Evolutionary conservation across 2,329 filamentous ascomycete species (phyloP), one percentile per base, ranked within the genome.

Genomic region (Xylariaceae sp.): DNA sequence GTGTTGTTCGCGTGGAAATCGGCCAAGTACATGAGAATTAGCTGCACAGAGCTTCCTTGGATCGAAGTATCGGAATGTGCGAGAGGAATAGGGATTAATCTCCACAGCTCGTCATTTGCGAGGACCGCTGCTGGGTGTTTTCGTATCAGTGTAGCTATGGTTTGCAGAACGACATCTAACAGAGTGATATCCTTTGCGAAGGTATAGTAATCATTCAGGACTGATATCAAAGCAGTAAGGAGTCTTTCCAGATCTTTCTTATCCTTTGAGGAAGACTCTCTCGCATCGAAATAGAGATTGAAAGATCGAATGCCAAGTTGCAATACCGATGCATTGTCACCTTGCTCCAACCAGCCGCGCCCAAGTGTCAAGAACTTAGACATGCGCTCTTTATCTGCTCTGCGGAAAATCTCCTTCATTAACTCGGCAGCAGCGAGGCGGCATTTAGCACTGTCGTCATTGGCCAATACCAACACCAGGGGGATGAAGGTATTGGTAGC

Each of bases 361-460:
- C 97, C 74, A 42, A 92, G 79, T 0, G 73, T 73, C 36, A 94
- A 72, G 65, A 96, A 91, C 43, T 81, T 86, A 56, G 84, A 81
- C 36, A 84, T 76, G 53, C 85, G 82, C 59, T 91, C 88, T 55
- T 81, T 80, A 65, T 93, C 88, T 2, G 91, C 86, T 62, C 86
- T 84, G 51, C 83, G 81, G 70, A 96, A 96, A 16, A 94, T 80
- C 63, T 89, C 86, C 64, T 88, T 90, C 51, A 97, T 75, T 42
- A 99, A 74, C 51, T 87, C 83, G 42, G 84, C 87, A 0, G 92
- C 91, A 69, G 93, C 86, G 55, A 91, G 82, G 31, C 89, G 85
- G 69, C 94, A 99, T 60, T 90, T 89, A 47, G 87, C 81, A 45
- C 89, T 90, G 48, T 95, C 89, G 55, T 99, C 94, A 62, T 97